Evolutionary conservation across 805 yeast species (phyloP).

Genomic region (Pichia membranifaciens): DNA sequence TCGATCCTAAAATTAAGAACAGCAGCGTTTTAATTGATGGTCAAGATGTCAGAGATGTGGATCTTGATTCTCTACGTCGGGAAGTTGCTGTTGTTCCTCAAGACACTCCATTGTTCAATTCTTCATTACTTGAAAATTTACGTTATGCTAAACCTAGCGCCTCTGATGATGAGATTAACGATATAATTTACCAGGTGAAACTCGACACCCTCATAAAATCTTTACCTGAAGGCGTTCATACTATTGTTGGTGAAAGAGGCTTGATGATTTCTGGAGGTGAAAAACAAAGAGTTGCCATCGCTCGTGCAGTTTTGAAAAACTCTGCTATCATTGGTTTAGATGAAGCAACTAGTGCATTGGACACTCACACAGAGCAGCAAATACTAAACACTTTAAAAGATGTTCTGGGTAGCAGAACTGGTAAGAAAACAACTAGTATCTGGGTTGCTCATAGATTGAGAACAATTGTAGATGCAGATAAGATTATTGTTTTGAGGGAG

Average conservation of each 20-base stretch:
- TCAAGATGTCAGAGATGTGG: conserved; percentile 72
- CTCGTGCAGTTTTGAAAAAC: conserved; percentile 77
- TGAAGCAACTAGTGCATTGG: conserved; percentile 95
- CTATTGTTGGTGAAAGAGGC: conserved; percentile 96
- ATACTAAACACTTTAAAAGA: conserved; percentile 66
- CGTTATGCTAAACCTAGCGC: conserved; percentile 79
- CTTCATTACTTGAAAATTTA: conserved; percentile 79
- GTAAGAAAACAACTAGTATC: conserved; percentile 69
- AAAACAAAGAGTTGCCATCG: conserved; percentile 90
- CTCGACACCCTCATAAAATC: conserved; percentile 56
- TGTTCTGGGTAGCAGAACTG: conserved; percentile 44
- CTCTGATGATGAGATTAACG: conserved; percentile 59
- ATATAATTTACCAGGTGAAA: conserved; percentile 65
- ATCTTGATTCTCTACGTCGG: conserved; percentile 65
- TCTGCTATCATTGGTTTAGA: conserved; percentile 92
- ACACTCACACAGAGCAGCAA: conserved; percentile 91
- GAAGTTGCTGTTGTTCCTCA: conserved; percentile 93
- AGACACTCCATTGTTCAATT: conserved; percentile 94
- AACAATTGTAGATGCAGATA: conserved; percentile 91
- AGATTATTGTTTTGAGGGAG: conserved; percentile 75
- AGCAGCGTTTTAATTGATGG: conserved; percentile 76
- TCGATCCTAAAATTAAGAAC: conserved; percentile 27
- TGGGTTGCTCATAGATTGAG: conserved; percentile 92
- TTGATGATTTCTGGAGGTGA: conserved; percentile 99
- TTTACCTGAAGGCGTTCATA: conserved; percentile 77